Evolutionary conservation across 2,329 filamentous ascomycete species (phyloP), one percentile per base, ranked within the genome.

Genomic region (Nannizziopsis barbatae): DNA sequence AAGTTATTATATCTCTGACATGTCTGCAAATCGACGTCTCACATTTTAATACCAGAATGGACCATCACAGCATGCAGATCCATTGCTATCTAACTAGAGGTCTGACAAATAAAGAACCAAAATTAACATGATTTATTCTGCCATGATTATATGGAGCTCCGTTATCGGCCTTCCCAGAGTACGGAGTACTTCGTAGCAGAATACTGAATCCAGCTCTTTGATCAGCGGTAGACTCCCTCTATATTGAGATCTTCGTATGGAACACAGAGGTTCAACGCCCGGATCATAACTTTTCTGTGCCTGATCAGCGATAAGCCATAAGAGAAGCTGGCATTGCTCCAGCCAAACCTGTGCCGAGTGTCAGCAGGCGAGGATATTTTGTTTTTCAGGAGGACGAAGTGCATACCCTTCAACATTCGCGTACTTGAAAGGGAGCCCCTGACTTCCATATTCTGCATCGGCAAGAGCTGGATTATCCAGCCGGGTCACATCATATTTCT

Each of bases 271-370:
- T 38, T 30, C 45, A 47, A 22, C 20, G 45, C 45, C 17, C 41
- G 39, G 27, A 41, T 38, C 45, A 47, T 47, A 9, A 41, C 5
- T 11, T 39, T 47, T 12, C 15, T 22, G 22, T 47, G 36, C 36
- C 81, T 84, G 53, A 89, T 75, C 56, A 90, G 82, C 58, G 85
- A 80, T 50, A 93, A 74, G 45, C 86, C 86, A 60, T 88, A 86
- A 52, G 92, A 82, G 63, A 89, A 93, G 62, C 85, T 90, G 57
- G 86, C 86, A 61, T 93, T 93, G 60, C 92, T 86, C 86, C 86
- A 93, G 46, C 86, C 86, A 61, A 93, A 93, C 46, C 86, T 90
- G 58, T 46, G 5, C 38, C 84, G 86, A 42, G 86, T 84, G 56
- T 90, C 86, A 40, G 86, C 86, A 69, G 7, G 7, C 4, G 7